Evolutionary conservation across 345 rosid genomes (phyloP).

Genomic region (Boechera retrofracta): DNA sequence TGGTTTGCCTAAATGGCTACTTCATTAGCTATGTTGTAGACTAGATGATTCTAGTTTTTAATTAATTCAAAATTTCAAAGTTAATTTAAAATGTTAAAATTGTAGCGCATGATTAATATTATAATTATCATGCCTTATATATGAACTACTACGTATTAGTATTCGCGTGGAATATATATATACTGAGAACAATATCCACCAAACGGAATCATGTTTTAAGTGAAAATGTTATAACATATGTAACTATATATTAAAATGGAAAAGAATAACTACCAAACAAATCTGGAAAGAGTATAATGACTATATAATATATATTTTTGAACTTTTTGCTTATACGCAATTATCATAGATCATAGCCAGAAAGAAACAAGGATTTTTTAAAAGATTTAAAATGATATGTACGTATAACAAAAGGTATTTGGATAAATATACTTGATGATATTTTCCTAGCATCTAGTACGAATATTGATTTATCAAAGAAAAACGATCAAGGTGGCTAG

Average conservation of each 20-base stretch:
- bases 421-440: background rate
- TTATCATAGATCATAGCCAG: background rate
- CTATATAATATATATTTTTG: too few species aligned
- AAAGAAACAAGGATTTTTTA: background rate
- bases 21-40: conserved; percentile 8
- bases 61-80: background rate
- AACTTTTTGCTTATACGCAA: too few species aligned
- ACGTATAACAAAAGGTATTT: background rate
- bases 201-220: background rate
- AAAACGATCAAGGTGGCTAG: too few species aligned
- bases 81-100: too few species aligned
- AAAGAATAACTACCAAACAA: background rate
- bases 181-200: too few species aligned
- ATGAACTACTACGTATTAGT: too few species aligned
- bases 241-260: background rate
- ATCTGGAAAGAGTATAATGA: too few species aligned
- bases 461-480: too few species aligned
- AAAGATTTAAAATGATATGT: background rate
- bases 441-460: background rate
- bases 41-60: background rate
- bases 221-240: background rate
- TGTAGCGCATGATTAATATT: too few species aligned
- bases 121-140: too few species aligned
- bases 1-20: conserved; percentile 1
- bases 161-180: too few species aligned